These are phyloP conservation scores for Nemania serpens DNA, from an alignment of 2,329 filamentous ascomycete genomes.

Conservation along the genomic window DNA sequence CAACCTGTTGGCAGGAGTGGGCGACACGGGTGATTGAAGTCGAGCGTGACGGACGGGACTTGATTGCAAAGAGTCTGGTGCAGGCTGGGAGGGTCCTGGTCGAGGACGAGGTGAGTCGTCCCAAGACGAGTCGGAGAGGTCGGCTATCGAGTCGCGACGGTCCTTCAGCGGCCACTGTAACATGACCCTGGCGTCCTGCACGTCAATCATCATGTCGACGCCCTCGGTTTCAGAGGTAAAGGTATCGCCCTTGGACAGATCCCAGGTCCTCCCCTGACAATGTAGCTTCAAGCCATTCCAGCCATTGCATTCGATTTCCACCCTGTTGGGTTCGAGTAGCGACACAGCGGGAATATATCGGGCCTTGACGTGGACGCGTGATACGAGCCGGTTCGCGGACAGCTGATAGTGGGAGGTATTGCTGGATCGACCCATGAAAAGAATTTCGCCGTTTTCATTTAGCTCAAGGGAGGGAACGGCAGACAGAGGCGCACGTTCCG, in stretches of 20 bases:
- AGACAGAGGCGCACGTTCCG: slow-evolving; percentile 82
- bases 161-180: slow-evolving; percentile 79
- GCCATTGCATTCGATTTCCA: slow-evolving; percentile 89
- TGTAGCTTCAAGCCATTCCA: slow-evolving; percentile 97
- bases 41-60: slow-evolving; percentile 61
- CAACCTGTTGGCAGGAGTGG: slow-evolving; percentile 53
- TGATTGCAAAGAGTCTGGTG: slow-evolving; percentile 56
- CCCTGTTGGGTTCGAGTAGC: slow-evolving; percentile 71
- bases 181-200: slow-evolving; percentile 88
- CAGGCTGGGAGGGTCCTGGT: slow-evolving; percentile 36
- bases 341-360: slow-evolving; percentile 74
- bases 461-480: slow-evolving; percentile 83
- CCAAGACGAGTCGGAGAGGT: slow-evolving; percentile 71
- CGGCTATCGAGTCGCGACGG: slow-evolving; percentile 52
- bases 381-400: slow-evolving; percentile 88
- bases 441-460: slow-evolving; percentile 76
- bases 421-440: slow-evolving; percentile 91
- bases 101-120: slow-evolving; percentile 62
- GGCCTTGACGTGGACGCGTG: slow-evolving; percentile 89
- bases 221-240: slow-evolving; percentile 89
- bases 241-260: slow-evolving; percentile 83
- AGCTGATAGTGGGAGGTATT: slow-evolving; percentile 96
- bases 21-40: slow-evolving; percentile 77
- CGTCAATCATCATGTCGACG: slow-evolving; percentile 91
- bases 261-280: slow-evolving; percentile 85